phyloP scores from a whole-genome alignment of 257 asterid species.

The Orobanche coerulescens region DNA sequence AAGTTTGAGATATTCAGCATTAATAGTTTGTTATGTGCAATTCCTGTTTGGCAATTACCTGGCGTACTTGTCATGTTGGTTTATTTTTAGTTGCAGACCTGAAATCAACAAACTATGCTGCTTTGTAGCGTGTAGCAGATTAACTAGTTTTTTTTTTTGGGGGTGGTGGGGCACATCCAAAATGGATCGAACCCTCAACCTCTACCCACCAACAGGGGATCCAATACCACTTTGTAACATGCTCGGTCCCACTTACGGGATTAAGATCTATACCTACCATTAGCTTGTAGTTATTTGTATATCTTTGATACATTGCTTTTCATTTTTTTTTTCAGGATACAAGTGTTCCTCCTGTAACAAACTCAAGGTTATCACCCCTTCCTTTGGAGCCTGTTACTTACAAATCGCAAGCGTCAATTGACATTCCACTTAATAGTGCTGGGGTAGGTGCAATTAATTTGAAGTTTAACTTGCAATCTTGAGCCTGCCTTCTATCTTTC shows the following conservation, averaged over 20 bases:
- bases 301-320: neutral
- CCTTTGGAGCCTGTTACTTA: constrained; percentile 95
- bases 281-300: neutral
- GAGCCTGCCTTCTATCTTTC: constrained; percentile 1
- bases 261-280: neutral
- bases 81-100: neutral
- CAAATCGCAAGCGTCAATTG: constrained; percentile 72
- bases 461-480: constrained; percentile 5
- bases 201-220: too few species aligned
- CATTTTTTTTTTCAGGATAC: constrained; percentile 46
- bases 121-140: too few species aligned
- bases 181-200: too few species aligned
- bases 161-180: too few species aligned
- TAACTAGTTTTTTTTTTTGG: too few species aligned
- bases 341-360: constrained; percentile 70
- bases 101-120: neutral
- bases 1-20: neutral
- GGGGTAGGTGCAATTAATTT: constrained; percentile 37
- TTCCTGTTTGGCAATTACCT: neutral
- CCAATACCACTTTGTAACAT: too few species aligned
- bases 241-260: too few species aligned
- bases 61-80: neutral
- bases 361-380: constrained; percentile 91
- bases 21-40: neutral
- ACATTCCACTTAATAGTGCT: constrained; percentile 78